Percentiles rank a stretch among this genome's conserved stretches.
These are phyloP conservation scores for Phylloporus sp. DNA, from an alignment of 768 basidiomycete species.

Conservation along the genomic window DNA sequence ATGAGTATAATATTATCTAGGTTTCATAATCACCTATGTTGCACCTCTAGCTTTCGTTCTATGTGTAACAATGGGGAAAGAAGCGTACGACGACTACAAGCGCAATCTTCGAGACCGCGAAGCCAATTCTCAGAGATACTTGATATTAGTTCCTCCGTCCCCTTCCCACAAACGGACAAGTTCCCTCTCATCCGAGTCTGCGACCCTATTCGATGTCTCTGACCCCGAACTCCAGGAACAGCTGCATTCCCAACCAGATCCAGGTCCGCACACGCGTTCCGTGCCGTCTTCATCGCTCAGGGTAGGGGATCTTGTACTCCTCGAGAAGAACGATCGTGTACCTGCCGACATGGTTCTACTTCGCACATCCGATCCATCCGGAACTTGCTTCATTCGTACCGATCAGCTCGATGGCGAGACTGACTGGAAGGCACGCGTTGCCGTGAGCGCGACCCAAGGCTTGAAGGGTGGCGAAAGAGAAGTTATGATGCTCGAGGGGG, in stretches of 20 bases:
- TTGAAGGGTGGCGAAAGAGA: conserved; percentile 40
- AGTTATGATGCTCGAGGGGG: conserved; percentile 67
- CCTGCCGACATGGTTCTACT: conserved; percentile 92
- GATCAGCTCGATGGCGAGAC: conserved; percentile 99
- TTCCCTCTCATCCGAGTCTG: conserved; percentile 15
- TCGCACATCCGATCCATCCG: conserved; percentile 81
- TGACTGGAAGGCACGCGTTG: conserved; percentile 96
- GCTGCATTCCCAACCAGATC: conserved; percentile 25
- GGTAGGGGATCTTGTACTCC: conserved; percentile 84
- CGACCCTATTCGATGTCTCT: conserved; percentile 15
- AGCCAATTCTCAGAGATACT: conserved; percentile 92
- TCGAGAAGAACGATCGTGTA: conserved; percentile 97
- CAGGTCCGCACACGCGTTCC: conserved; percentile 59
- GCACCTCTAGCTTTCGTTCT: conserved; percentile 96
- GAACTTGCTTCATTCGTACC: conserved; percentile 95
- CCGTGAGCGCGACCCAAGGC: conserved; percentile 42
- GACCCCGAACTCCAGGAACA: conserved; percentile 19
- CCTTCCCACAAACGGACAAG: conserved; percentile 27
- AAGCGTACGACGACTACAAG: conserved; percentile 98
- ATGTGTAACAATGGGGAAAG: conserved; percentile 95
- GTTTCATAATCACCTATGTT: conserved; percentile 93
- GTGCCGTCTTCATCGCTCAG: conserved; percentile 85
- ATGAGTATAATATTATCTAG: conserved; percentile 36
- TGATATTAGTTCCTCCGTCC: conserved; percentile 61
- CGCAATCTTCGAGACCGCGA: conserved; percentile 88